These are phyloP conservation scores for Ceratorhiza oryzae-sativae DNA, from an alignment of 1,284 basidiomycete genomes.

Conservation along the genomic window DNA sequence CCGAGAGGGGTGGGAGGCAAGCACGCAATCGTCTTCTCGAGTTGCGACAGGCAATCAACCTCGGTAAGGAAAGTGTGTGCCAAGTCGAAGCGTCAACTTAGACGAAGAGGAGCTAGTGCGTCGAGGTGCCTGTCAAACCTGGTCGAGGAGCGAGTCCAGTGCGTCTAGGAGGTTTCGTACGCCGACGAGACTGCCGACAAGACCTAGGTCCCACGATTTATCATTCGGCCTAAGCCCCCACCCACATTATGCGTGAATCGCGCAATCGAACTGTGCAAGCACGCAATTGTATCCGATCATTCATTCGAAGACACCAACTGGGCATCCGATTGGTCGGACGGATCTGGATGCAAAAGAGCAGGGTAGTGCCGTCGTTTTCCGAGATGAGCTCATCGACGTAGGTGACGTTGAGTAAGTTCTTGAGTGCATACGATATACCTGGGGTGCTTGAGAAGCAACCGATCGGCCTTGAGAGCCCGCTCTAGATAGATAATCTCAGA, in stretches of 20 bases:
- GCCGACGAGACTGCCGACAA: neutral
- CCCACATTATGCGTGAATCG: slow-evolving; percentile 21
- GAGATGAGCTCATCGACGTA: neutral
- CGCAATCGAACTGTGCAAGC: slow-evolving; percentile 26
- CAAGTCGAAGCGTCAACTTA: neutral
- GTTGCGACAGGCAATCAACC: slow-evolving; percentile 19
- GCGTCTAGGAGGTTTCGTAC: neutral
- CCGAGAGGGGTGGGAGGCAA: slow-evolving; percentile 29
- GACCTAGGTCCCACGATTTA: neutral
- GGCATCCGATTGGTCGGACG: neutral
- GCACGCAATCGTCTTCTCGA: slow-evolving; percentile 20
- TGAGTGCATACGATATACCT: neutral
- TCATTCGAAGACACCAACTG: neutral
- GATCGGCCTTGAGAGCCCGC: neutral
- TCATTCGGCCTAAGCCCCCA: neutral
- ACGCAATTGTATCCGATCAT: slow-evolving; percentile 32
- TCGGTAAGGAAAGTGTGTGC: slow-evolving; percentile 14
- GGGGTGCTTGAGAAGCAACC: neutral
- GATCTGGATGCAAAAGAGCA: neutral
- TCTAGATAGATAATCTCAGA: neutral
- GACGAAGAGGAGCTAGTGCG: neutral
- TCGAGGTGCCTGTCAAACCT: slow-evolving; percentile 23
- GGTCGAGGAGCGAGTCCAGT: neutral
- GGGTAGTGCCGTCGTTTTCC: neutral
- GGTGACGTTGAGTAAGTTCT: neutral